Conservation (phyloP, 2,329 filamentous ascomycete genomes). For the Sphaerostilbella broomeana region DNA sequence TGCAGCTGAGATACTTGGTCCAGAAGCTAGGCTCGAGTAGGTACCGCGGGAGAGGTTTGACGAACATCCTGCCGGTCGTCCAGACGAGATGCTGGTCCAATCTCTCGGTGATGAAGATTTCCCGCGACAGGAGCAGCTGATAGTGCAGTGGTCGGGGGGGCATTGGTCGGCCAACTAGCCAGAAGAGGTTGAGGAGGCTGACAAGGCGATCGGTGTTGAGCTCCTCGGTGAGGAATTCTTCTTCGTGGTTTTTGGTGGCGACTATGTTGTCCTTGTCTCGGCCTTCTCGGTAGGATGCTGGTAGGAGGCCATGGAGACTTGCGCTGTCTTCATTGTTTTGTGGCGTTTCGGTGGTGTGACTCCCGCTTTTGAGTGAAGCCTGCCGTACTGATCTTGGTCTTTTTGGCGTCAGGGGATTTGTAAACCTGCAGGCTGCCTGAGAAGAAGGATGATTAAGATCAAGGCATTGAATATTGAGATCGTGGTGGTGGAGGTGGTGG, state of each 20-base stretch:
- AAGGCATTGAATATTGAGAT: too few relatives aligned
- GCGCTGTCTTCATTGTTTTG: too few relatives aligned
- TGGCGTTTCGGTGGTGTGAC: too few relatives aligned
- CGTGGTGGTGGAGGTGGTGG: too few relatives aligned
- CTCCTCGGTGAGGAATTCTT: slow-evolving; percentile 1
- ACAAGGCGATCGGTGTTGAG: slow-evolving; percentile 1
- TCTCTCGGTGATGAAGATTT: slow-evolving; percentile 5
- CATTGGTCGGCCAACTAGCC: slow-evolving; percentile 2
- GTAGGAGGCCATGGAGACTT: neutral
- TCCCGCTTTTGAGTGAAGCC: too few relatives aligned
- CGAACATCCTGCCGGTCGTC: neutral
- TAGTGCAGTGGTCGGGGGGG: slow-evolving; percentile 7
- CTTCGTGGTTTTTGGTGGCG: neutral
- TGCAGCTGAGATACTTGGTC: neutral
- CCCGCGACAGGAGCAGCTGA: slow-evolving; percentile 3
- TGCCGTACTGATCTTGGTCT: too few relatives aligned
- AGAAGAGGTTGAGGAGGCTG: neutral
- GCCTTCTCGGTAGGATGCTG: slow-evolving; percentile 1
- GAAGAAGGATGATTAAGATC: too few relatives aligned
- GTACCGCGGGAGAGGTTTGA: slow-evolving; percentile 11
- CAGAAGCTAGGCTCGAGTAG: slow-evolving; percentile 6
- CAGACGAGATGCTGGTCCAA: slow-evolving; percentile 11
- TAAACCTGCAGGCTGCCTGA: too few relatives aligned
- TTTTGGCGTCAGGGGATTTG: too few relatives aligned
- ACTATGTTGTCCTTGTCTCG: neutral